Evolutionary conservation across 495 filamentous ascomycete species (phyloP).

Genomic region (Xylaria intraflava): DNA sequence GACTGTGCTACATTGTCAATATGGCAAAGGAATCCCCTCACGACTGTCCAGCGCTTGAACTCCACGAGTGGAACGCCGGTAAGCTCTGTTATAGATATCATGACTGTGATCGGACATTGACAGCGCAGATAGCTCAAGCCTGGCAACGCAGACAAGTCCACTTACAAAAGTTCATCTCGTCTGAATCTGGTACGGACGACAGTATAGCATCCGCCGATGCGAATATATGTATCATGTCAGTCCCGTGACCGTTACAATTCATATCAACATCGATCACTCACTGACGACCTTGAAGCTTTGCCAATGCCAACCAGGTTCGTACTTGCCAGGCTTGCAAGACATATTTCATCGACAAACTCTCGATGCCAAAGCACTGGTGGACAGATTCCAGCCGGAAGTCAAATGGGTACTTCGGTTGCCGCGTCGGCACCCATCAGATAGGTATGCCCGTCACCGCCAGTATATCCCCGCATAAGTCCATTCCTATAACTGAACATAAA

Average conservation of each 20-base stretch:
- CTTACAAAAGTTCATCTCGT: not conserved
- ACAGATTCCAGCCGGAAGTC: slow-evolving; percentile 2
- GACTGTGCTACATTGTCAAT: not conserved
- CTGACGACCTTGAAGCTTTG: slow-evolving; percentile 3
- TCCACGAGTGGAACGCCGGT: slow-evolving; percentile 2
- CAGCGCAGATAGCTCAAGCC: not conserved
- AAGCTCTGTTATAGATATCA: not conserved
- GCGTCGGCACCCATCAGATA: not conserved
- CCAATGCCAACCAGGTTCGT: slow-evolving; percentile 1
- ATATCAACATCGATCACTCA: not conserved
- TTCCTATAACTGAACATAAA: not conserved
- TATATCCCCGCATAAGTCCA: not conserved
- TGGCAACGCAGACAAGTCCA: not conserved
- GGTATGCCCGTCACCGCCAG: not conserved
- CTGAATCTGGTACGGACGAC: not conserved
- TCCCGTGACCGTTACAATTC: not conserved
- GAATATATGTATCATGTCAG: slow-evolving; percentile 1
- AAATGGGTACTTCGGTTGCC: slow-evolving; percentile 9
- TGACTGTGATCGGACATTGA: not conserved
- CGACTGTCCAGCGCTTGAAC: not conserved
- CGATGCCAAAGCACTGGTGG: slow-evolving; percentile 9
- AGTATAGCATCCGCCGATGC: not conserved
- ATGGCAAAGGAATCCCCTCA: not conserved
- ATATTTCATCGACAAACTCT: not conserved
- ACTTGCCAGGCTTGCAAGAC: not conserved